Evolutionary conservation across 495 filamentous ascomycete species (phyloP), one percentile per base, ranked within the genome.

Genomic region (Aspergillus sclerotioniger): DNA sequence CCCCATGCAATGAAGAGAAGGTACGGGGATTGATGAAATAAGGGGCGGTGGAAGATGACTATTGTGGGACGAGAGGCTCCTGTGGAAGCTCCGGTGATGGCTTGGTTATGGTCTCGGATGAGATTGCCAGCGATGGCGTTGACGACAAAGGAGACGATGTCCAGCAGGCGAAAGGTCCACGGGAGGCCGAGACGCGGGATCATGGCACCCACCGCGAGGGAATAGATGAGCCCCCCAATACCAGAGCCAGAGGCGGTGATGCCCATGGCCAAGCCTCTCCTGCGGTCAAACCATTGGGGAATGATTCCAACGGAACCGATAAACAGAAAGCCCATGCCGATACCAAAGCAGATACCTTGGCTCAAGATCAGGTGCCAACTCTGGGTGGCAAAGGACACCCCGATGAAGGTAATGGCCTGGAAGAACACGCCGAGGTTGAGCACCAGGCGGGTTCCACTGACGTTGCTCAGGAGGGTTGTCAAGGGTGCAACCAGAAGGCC

Each of bases 271-370:
- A 94, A 79, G 48, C 84, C 84, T 12, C 89, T 80, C 5, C 81
- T 79, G 31, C 81, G 82, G 21, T 71, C 73, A 71, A 96, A 94
- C 91, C 91, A 94, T 63, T 94, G 89, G 2, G 89, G 83, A 0
- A 88, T 78, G 15, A 92, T 82, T 15, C 84, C 83, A 2, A 88
- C 84, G 25, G 82, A 87, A 20, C 84, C 80, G 8, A 87, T 87
- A 69, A 90, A 96, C 16, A 86, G 79, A 54, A 94, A 88, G 2
- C 90, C 89, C 72, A 92, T 82, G 0, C 88, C 90, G 39, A 84
- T 67, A 25, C 90, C 90, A 56, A 94, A 89, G 51, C 85, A 82
- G 8, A 92, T 70, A 8, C 90, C 91, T 67, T 94, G 90, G 52
- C 81, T 84, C 2, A 94, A 80, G 54, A 90, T 84, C 29, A 90